phyloP scores from a whole-genome alignment of 805 yeast genomes.

The Ogataea nitratoaversa region DNA sequence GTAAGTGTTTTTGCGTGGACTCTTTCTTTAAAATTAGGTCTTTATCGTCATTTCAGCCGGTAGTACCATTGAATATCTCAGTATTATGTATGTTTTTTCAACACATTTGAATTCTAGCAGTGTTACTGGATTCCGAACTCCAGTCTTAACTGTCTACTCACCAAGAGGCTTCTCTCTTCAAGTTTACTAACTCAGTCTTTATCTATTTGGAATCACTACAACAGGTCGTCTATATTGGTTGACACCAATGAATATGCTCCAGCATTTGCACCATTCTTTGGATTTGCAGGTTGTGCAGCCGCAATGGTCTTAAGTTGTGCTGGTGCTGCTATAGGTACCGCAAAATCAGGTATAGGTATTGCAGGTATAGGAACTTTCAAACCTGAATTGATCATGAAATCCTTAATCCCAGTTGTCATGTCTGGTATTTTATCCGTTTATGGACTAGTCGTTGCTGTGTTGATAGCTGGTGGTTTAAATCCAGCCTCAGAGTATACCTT shows the following conservation, averaged over 20 bases:
- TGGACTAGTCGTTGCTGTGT: conserved; percentile 93
- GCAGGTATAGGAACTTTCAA: conserved; percentile 96
- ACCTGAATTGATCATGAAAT: conserved; percentile 95
- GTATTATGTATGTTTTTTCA: no score
- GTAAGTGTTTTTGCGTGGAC: no score
- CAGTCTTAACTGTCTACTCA: no score
- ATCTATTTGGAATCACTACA: neutral
- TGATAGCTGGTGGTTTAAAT: conserved; percentile 85
- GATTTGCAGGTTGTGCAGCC: conserved; percentile 94
- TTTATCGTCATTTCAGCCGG: no score
- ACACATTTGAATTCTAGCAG: no score
- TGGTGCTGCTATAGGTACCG: conserved; percentile 99
- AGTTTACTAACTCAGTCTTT: no score
- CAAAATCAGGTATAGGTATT: conserved; percentile 97
- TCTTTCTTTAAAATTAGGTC: no score
- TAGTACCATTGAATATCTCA: no score
- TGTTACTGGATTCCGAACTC: no score
- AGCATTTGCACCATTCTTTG: conserved; percentile 92
- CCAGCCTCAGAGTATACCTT: conserved; percentile 79
- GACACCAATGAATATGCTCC: conserved; percentile 68
- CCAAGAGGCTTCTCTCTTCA: no score
- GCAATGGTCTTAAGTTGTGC: conserved; percentile 89
- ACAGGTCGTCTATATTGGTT: conserved; percentile 15
- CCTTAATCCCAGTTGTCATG: conserved; percentile 96
- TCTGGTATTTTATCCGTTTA: conserved; percentile 96